phyloP scores from a whole-genome alignment of 108 stramenopile species.

The Epithemia pelagica region DNA sequence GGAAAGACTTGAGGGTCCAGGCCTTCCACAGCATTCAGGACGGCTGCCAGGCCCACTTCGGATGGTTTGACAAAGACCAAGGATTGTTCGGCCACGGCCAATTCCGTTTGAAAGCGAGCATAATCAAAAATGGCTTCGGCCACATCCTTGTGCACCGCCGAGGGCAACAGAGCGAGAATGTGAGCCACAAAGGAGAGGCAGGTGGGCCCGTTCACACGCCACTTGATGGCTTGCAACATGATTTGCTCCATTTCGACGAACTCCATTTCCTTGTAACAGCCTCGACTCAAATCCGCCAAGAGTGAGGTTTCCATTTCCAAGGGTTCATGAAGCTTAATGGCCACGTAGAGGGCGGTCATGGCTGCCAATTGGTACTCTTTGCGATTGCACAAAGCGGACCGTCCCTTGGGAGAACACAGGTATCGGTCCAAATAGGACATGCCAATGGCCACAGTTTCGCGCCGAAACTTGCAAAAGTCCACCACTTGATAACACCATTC shows the following conservation, averaged over 20 bases:
- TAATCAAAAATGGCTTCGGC: conserved; percentile 45
- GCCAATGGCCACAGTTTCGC: conserved; percentile 63
- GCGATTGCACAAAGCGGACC: conserved; percentile 35
- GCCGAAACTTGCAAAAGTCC: conserved; percentile 54
- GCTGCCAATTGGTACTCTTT: conserved; percentile 76
- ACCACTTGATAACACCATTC: conserved; percentile 52
- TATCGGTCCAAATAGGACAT: conserved; percentile 71
- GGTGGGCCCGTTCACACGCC: conserved; percentile 62
- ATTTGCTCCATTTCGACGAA: conserved; percentile 62
- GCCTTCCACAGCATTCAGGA: conserved; percentile 62
- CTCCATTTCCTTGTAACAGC: conserved; percentile 61
- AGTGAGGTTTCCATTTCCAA: conserved; percentile 68
- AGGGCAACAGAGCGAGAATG: conserved; percentile 32
- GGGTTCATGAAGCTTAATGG: conserved; percentile 81
- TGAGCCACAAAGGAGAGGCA: conserved; percentile 40
- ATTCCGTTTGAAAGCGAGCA: conserved; percentile 57
- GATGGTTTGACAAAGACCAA: conserved; percentile 44
- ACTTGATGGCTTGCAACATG: conserved; percentile 56
- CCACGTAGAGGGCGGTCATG: conserved; percentile 69
- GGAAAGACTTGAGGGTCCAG: conserved; percentile 33
- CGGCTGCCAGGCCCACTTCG: conserved; percentile 43
- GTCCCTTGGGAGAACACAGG: conserved; percentile 33
- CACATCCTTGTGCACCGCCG: conserved; percentile 24
- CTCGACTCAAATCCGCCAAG: conserved; percentile 61
- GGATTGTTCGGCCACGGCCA: conserved; percentile 51